Evolutionary conservation across 352 stramenopile species (phyloP), one percentile per base, ranked within the genome.

Genomic region (Phytophthora pinifolia): DNA sequence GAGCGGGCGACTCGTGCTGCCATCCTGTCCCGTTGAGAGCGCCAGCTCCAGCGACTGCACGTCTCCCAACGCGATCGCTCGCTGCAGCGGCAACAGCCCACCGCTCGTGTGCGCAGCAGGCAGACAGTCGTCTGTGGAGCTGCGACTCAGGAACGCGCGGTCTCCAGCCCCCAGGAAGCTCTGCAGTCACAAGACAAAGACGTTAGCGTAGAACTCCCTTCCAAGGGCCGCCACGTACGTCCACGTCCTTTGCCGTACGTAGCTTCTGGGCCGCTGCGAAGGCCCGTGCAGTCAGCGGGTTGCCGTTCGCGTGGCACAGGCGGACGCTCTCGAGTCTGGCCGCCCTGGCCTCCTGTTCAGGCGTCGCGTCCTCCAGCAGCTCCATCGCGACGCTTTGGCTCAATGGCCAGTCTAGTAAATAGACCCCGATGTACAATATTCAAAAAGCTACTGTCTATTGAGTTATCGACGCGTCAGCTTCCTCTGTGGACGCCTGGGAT

Each of bases 31-130:
- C 29, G 1, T 25, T n/a, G 27, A 27, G 9, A 83, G 50, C 4
- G 60, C 55, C 2, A 37, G 2, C 2, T 64, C 44, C n/a, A 85
- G 46, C 6, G 71, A 64, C 3, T 50, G 15, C 4, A 79, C 12
- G 54, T 83, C 67, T 2, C 81, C 81, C n/a, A 88, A 36, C 47
- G 78, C 72, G 9, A 88, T 54, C 0, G 79, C 74, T n/a, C 79
- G 74, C 47, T 86, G 74, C 30, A 89, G 46, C 25, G 59, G 59
- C 15, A 86, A 22, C 12, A 68, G 49, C 6, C 59, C 48, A 0
- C 72, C 70, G 17, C 72, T 85, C 3, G 49, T 56, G 38, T 83
- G 72, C 0, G 67, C 62, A 30, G 42, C 59, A 69, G 58, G 39
- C 13, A 62, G 42, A 14, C 56, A 31, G 14, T 49, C 59, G 49